Evolutionary conservation across 768 basidiomycete species (phyloP), one percentile per base, ranked within the genome.

Genomic region (Grammothele lineata): DNA sequence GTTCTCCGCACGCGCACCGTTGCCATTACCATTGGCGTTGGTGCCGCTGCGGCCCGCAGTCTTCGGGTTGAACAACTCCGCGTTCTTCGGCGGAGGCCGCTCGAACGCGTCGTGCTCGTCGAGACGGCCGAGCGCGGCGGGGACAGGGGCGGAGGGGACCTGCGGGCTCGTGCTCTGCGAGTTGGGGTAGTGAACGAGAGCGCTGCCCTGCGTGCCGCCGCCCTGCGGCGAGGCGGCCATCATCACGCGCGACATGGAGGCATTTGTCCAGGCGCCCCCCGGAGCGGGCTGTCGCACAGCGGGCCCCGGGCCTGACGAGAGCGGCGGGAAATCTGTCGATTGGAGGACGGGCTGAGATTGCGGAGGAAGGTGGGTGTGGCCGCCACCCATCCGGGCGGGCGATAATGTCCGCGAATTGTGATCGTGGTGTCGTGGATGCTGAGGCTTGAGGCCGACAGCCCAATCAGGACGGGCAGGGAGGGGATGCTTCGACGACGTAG

Each of bases 381-480:
- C 58, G 39, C 39, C 35, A 9, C 58, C 58, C 41, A 60, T 50
- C 39, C 60, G 59, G 11, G 66, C 65, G 22, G 72, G 73, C 0
- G 71, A 66, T 59, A 72, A 69, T 9, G 62, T 70, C 44, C 66
- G 67, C 26, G 70, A 54, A 6, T 8, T 61, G 30, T 45, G 52
- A 39, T 84, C 80, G 48, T 79, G 78, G 58, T 81, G 77, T 9
- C 81, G 74, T 19, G 66, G 49, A 12, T 62, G 49, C 53, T 87
- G 83, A 0, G 87, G 78, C 62, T 85, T 88, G 26, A 92, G 71
- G 14, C 87, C 87, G 4, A 92, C 86, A 15, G 90, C 89, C 90
- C 91, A 92, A 62, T 92, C 90, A 33, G 90, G 90, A 47, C 90
- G 75, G 2, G 87, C 70, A 3, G 90, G 90, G 32, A 92, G 73